Base-by-base conservation (phyloP, 345 rosid genomes). In the Camelina hispida region DNA sequence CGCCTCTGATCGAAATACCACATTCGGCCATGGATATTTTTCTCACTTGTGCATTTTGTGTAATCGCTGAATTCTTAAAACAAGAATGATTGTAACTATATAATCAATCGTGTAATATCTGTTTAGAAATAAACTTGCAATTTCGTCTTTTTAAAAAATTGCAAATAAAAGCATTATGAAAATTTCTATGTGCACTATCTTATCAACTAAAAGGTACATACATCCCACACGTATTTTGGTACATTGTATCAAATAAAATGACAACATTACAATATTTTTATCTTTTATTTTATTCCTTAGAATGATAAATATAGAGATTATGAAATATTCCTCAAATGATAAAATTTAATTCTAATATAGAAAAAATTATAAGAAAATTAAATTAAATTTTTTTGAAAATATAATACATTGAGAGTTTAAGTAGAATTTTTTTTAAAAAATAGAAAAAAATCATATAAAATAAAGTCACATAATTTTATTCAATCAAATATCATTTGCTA, bases 221-320 rank as follows among this genome's bases (percentile, higher is more conserved):
- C 11, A 57, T 44, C 22, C 34, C 74, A 46, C 74, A 46, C 7
- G 34, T 17, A 56, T 43, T 56, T 44, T 61, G 62, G 10, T 22
- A 51, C 61, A 61, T 40, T 38, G 62, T 23, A 62, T 16, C 62
- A 25, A 38, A 40, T 62, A 3, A 53, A 17, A 72, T 25, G 62
- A 53, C 14, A 62, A 38, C 14, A 62, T 11, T 18, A 17, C 8
- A 52, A 13, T 52, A 13, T 3, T 14, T 10, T 62, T 37, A 9
- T 4, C 15, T 16, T 16, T 28, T 3, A 62, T 12, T 62, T 38
- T 1, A 62, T 72, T 51, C 44, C 54, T 72, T 72, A 23, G 52
- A 72, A 13, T 62, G 15, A 62, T 52, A 58, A 12, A 23, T 20
- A 38, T 18, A 51, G 2, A 62, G 40, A 51, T 62, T 72, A 16